Evolutionary conservation across 1,139 yeast genomes (phyloP).

Genomic region (Wickerhamomyces sp.): DNA sequence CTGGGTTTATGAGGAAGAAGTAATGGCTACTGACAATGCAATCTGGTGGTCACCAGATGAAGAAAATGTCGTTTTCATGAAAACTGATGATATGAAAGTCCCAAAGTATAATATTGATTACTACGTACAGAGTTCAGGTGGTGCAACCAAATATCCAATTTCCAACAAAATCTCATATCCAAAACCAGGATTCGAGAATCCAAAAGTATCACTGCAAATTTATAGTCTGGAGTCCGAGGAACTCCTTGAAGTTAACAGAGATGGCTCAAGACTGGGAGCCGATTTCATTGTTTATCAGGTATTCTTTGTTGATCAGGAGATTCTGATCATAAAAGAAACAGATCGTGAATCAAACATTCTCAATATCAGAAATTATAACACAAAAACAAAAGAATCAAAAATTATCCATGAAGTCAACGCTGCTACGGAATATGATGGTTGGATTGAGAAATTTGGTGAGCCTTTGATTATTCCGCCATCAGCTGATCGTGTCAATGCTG

Average conservation of each 20-base stretch:
- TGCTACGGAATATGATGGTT: constrained; percentile 44
- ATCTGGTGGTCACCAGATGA: constrained; percentile 81
- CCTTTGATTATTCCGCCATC: constrained; percentile 30
- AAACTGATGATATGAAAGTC: constrained; percentile 66
- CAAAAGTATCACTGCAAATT: constrained; percentile 44
- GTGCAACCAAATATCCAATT: constrained; percentile 56
- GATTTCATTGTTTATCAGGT: constrained; percentile 64
- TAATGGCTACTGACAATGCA: constrained; percentile 50
- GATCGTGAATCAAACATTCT: constrained; percentile 62
- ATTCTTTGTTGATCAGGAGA: constrained; percentile 50
- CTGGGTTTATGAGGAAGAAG: constrained; percentile 93
- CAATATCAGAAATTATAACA: constrained; percentile 43
- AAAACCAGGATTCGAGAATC: constrained; percentile 74
- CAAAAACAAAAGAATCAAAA: constrained; percentile 27
- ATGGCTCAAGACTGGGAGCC: constrained; percentile 32
- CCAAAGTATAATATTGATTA: constrained; percentile 60
- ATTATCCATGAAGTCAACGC: constrained; percentile 39
- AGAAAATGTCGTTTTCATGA: constrained; percentile 50
- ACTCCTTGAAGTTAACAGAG: constrained; percentile 14
- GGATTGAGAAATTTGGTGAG: constrained; percentile 39
- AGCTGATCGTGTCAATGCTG: constrained; percentile 39
- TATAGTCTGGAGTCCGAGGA: constrained; percentile 32
- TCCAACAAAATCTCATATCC: constrained; percentile 60
- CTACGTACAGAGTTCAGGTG: constrained; percentile 41
- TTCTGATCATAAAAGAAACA: constrained; percentile 53